These are phyloP conservation scores for Teunomyces stri DNA, from an alignment of 805 yeast species.

Conservation along the genomic window DNA sequence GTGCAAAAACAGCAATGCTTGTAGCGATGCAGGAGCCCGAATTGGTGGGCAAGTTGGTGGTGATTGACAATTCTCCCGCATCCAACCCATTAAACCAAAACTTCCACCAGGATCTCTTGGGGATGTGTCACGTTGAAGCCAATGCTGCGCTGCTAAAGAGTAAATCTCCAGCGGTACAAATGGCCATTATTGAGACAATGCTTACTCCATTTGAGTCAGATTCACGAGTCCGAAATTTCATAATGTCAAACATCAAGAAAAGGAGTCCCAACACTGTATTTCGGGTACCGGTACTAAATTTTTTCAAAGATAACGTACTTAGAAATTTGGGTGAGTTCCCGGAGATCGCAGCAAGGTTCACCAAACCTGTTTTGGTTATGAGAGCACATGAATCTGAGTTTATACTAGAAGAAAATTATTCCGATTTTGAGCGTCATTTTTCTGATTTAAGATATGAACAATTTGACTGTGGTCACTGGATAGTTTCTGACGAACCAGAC, in stretches of 20 bases:
- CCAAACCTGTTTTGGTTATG: slow-evolving; percentile 41
- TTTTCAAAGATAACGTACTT: slow-evolving; percentile 21
- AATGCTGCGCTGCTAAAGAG: slow-evolving; percentile 11
- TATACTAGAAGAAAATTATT: slow-evolving; percentile 28
- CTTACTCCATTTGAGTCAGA: slow-evolving; percentile 24
- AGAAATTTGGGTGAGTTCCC: slow-evolving; percentile 35
- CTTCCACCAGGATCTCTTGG: slow-evolving; percentile 36
- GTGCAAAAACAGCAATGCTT: slow-evolving; percentile 56
- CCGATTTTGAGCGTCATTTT: slow-evolving; percentile 26
- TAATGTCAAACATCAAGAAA: slow-evolving; percentile 37
- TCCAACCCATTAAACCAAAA: slow-evolving; percentile 31
- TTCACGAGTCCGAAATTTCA: slow-evolving; percentile 30
- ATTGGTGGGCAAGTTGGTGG: slow-evolving; percentile 38
- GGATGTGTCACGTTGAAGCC: slow-evolving; percentile 36
- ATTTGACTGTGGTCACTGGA: slow-evolving; percentile 37
- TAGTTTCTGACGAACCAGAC: slow-evolving; percentile 40
- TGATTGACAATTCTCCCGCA: slow-evolving; percentile 50
- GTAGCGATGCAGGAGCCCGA: slow-evolving; percentile 42
- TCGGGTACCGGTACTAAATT: slow-evolving; percentile 28
- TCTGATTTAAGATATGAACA: slow-evolving; percentile 15
- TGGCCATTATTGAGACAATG: slow-evolving; percentile 17
- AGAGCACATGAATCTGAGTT: slow-evolving; percentile 44
- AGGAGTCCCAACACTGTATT: slow-evolving; percentile 28
- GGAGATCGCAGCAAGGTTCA: slow-evolving; percentile 19
- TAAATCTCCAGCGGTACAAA: slow-evolving; percentile 4